These are phyloP conservation scores for Chrysosporium queenslandicum DNA, from an alignment of 2,329 filamentous ascomycete genomes.

Conservation along the genomic window DNA sequence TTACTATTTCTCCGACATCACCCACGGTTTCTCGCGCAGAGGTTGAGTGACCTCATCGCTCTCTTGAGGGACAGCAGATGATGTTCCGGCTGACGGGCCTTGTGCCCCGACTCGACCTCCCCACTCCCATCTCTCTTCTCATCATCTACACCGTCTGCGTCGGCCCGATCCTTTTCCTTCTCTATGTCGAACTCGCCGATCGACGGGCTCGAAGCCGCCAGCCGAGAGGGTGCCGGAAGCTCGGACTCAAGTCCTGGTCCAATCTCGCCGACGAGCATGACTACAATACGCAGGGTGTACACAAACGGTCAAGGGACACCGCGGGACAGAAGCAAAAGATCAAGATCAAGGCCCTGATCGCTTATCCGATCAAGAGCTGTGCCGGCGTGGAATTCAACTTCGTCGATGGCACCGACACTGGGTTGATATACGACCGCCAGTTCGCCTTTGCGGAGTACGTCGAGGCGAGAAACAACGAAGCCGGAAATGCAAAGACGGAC, in stretches of 20 bases:
- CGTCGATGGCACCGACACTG: constrained; percentile 55
- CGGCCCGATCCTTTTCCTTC: constrained; percentile 12
- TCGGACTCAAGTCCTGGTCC: constrained; percentile 41
- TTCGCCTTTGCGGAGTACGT: constrained; percentile 66
- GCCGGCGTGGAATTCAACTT: constrained; percentile 60
- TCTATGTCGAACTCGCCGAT: constrained; percentile 10
- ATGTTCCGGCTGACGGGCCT: constrained; percentile 19
- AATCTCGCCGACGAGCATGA: constrained; percentile 50
- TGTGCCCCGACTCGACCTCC: constrained; percentile 15
- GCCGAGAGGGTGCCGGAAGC: constrained; percentile 44
- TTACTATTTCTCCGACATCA: too few relatives aligned
- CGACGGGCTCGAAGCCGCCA: constrained; percentile 15
- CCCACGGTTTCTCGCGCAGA: too few relatives aligned
- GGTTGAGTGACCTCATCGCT: too few relatives aligned
- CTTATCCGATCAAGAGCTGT: constrained; percentile 80
- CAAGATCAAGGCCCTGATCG: constrained; percentile 58
- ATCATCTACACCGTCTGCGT: constrained; percentile 16
- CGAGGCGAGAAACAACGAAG: constrained; percentile 5
- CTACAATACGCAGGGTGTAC: constrained; percentile 36
- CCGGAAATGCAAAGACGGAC: constrained; percentile 21
- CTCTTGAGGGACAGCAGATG: background rate
- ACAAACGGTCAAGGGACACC: constrained; percentile 17
- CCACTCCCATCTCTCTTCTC: constrained; percentile 12
- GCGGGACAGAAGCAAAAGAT: constrained; percentile 33
- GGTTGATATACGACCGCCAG: constrained; percentile 69